These are phyloP conservation scores for Gastrodia elata DNA, from an alignment of 106 monocot genomes.

Conservation along the genomic window DNA sequence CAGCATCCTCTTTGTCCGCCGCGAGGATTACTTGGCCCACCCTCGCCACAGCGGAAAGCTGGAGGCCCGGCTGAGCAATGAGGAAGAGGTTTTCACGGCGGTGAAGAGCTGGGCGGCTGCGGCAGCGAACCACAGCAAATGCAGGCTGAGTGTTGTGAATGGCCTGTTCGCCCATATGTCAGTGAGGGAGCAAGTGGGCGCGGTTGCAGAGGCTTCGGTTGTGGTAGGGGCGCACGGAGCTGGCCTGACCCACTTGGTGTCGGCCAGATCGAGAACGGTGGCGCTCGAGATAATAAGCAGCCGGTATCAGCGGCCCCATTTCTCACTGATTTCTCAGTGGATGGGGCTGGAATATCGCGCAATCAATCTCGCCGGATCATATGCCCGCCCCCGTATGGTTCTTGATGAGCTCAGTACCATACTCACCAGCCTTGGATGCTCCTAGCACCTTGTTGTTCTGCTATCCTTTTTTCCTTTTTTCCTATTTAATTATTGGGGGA, in stretches of 20 bases:
- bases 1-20: slow-evolving; percentile 80
- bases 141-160: slow-evolving; percentile 66
- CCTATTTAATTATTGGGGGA: too few relatives aligned
- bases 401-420: slow-evolving; percentile 54
- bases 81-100: slow-evolving; percentile 65
- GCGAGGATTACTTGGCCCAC: slow-evolving; percentile 93
- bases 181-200: slow-evolving; percentile 67
- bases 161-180: slow-evolving; percentile 91
- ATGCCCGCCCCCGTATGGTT: slow-evolving; percentile 42
- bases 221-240: slow-evolving; percentile 94
- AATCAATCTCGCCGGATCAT: slow-evolving; percentile 74
- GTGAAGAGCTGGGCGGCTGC: slow-evolving; percentile 62
- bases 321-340: slow-evolving; percentile 79
- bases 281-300: slow-evolving; percentile 92
- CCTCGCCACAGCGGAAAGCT: slow-evolving; percentile 77
- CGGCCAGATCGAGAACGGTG: slow-evolving; percentile 39
- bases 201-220: slow-evolving; percentile 71
- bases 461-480: too few relatives aligned
- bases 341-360: slow-evolving; percentile 82
- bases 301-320: slow-evolving; percentile 77
- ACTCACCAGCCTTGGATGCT: slow-evolving; percentile 64
- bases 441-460: too few relatives aligned
- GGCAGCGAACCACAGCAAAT: slow-evolving; percentile 45
- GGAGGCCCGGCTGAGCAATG: slow-evolving; percentile 74
- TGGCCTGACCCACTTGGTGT: slow-evolving; percentile 80